Percentiles rank a stretch among this genome's conserved stretches.
These are phyloP conservation scores for Trichoderma simmonsii DNA, from an alignment of 2,329 filamentous ascomycete species.

Conservation along the genomic window DNA sequence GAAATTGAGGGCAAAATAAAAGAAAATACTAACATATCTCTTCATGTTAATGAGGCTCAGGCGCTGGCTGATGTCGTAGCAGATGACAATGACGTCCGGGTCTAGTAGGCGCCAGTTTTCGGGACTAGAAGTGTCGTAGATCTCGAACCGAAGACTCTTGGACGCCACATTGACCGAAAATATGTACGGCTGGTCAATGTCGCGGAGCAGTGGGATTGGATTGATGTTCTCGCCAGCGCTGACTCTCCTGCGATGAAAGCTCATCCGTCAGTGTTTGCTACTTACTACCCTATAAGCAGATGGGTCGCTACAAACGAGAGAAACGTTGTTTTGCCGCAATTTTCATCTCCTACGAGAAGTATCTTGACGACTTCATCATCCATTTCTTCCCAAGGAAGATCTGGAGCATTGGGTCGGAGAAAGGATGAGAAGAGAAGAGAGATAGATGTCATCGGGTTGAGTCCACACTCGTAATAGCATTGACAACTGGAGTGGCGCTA, in stretches of 20 bases:
- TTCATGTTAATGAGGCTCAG: conserved; percentile 57
- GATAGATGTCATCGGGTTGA: neutral
- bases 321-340: conserved; percentile 60
- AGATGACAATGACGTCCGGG: conserved; percentile 57
- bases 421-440: neutral
- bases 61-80: conserved; percentile 60
- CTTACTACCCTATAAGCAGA: neutral
- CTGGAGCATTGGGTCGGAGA: neutral
- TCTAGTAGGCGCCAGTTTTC: conserved; percentile 57
- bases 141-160: conserved; percentile 51
- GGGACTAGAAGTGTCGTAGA: conserved; percentile 58
- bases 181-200: conserved; percentile 59
- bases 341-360: conserved; percentile 56
- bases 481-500: conserved; percentile 7
- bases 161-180: conserved; percentile 49
- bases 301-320: conserved; percentile 49
- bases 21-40: conserved; percentile 44
- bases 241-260: conserved; percentile 43
- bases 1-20: conserved; percentile 4
- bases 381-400: conserved; percentile 36
- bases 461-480: neutral
- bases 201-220: conserved; percentile 50
- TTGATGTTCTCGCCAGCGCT: conserved; percentile 43
- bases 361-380: conserved; percentile 50
- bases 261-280: neutral